Evolutionary conservation across 768 basidiomycete species (phyloP).

Genomic region (Crassisporium funariophilum): DNA sequence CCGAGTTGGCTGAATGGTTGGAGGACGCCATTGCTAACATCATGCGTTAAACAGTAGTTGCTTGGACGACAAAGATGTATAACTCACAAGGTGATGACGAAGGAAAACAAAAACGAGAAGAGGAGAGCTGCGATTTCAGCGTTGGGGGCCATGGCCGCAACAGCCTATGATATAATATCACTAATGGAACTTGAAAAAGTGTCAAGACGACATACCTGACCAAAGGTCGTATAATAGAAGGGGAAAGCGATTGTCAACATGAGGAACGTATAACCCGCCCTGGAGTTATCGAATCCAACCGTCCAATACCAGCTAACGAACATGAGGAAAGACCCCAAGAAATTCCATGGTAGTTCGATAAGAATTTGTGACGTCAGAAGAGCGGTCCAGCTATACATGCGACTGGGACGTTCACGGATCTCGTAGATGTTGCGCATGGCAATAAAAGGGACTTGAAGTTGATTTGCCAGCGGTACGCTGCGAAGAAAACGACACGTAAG

Average conservation of each 20-base stretch:
- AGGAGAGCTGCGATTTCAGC: conserved; percentile 55
- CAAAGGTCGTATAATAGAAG: conserved; percentile 22
- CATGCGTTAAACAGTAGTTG: conserved; percentile 1
- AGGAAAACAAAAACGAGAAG: conserved; percentile 55
- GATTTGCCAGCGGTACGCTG: conserved; percentile 57
- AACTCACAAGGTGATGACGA: conserved; percentile 57
- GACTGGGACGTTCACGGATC: conserved; percentile 65
- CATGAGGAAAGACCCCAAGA: conserved; percentile 56
- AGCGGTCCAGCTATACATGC: conserved; percentile 68
- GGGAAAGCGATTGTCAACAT: conserved; percentile 43
- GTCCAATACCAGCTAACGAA: conserved; percentile 76
- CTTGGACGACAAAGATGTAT: not conserved
- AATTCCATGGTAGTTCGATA: conserved; percentile 64
- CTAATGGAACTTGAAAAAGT: not conserved
- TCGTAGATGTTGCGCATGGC: conserved; percentile 62
- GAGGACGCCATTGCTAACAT: conserved; percentile 54
- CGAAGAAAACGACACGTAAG: not conserved
- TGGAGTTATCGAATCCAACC: conserved; percentile 54
- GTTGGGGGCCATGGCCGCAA: conserved; percentile 60
- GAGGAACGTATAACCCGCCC: conserved; percentile 64
- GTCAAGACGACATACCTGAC: conserved; percentile 32
- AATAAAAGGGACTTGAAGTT: conserved; percentile 65
- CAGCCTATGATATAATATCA: conserved; percentile 35
- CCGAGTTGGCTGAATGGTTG: conserved; percentile 61
- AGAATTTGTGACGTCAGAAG: conserved; percentile 56